Conservation (phyloP, 106 monocot genomes). For the Agapanthus africanus region DNA sequence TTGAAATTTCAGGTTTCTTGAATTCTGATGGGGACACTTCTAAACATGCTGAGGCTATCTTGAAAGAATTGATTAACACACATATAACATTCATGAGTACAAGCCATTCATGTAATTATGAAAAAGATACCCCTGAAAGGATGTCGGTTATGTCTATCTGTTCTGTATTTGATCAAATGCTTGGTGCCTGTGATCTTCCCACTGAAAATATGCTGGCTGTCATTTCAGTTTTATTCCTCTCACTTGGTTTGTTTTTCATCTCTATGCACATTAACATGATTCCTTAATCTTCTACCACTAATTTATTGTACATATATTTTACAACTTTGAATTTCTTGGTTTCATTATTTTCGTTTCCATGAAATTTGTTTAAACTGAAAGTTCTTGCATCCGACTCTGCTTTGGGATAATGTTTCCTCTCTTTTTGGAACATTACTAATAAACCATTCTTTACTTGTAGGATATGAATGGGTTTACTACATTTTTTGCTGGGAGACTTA, state of each 20-base stretch:
- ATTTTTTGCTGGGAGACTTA: background rate
- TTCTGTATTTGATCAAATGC: conserved; percentile 33
- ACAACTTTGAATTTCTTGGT: background rate
- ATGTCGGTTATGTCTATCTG: conserved; percentile 49
- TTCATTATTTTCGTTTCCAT: background rate
- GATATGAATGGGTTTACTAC: background rate
- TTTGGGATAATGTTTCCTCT: background rate
- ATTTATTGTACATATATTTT: background rate
- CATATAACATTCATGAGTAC: conserved; percentile 22
- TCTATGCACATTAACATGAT: background rate
- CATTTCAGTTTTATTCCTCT: conserved; percentile 63
- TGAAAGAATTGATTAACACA: conserved; percentile 55
- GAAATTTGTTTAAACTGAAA: background rate
- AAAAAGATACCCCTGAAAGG: conserved; percentile 17
- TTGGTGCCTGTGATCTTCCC: conserved; percentile 33
- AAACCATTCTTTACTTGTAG: background rate
- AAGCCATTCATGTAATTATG: conserved; percentile 15
- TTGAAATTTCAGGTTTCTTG: conserved; percentile 50
- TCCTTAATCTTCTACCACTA: background rate
- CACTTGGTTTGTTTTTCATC: conserved; percentile 57
- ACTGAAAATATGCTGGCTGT: conserved; percentile 48
- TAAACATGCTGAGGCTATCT: conserved; percentile 38
- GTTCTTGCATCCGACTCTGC: background rate
- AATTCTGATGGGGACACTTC: conserved; percentile 31
- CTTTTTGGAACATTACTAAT: background rate